Evolutionary conservation across 2,329 filamentous ascomycete species (phyloP), one percentile per base, ranked within the genome.

Genomic region (Cryphonectria carpinicola): DNA sequence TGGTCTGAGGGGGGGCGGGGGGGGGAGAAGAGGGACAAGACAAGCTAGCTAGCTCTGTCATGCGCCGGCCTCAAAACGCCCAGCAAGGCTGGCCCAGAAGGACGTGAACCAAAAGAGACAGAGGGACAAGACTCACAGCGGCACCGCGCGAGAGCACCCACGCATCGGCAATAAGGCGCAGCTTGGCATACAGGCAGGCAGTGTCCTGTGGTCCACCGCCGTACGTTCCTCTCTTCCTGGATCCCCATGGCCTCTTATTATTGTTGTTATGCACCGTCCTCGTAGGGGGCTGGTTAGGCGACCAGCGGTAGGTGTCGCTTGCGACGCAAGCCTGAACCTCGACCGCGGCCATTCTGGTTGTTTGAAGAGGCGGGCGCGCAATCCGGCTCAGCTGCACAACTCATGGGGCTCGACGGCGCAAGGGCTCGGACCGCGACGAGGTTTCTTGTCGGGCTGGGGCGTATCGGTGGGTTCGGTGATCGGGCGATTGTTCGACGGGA

Each of bases 341-440:
- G 81, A 82, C 82, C 79, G 85, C 80, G 80, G 87, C 86, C 87
- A 89, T 89, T 79, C 77, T 86, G 84, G 79, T 79, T 82, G 80
- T 82, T 80, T 74, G 74, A 75, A 76, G 79, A 81, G 65, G 41
- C 64, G 62, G 61, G 79, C 81, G 84, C 79, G 76, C 82, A 77
- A 79, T 79, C 77, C 75, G 75, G 54, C 49, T 63, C 75, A 74
- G 79, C 76, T 80, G 79, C 81, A 80, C 82, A 79, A 86, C 82
- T 83, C 86, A 88, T 88, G 85, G 68, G 70, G 69, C 35, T 67
- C 43, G 58, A 70, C 72, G 46, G 72, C 74, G 70, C 67, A 72
- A 49, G 56, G 71, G 71, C 66, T 62, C 67, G 62, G 62, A 54
- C 69, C 19, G 63, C 61, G 58, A 65, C 43, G 13, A 28, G 17